Base-by-base conservation (phyloP, 2,329 filamentous ascomycete genomes). In the Colletotrichum lupini region DNA sequence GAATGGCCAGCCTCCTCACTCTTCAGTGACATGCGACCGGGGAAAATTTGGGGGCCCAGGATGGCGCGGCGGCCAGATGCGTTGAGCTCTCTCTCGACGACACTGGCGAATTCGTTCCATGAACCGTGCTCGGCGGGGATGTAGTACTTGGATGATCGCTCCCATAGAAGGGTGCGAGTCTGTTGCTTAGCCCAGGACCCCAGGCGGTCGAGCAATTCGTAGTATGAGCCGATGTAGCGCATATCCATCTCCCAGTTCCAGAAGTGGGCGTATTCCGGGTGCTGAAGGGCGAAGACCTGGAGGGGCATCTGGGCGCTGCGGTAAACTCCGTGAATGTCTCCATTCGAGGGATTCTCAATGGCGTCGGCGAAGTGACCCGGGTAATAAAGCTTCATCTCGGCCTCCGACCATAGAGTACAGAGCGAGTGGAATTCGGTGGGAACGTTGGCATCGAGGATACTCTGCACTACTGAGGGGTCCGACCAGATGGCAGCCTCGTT, bases 331-430 rank as follows among this genome's bases (percentile, higher is more conserved):
- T 93, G 92, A 32, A 94, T 86, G 65, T 90, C 88, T 16, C 84
- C 86, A 75, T 88, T 83, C 69, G 86, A 87, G 7, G 88, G 88
- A 78, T 90, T 89, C 67, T 88, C 85, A 77, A 92, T 91, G 1
- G 92, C 89, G 57, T 92, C 90, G 76, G 93, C 92, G n/a, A 95
- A 92, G 53, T 90, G 89, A 2, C 90, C 90, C 73, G 88, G 82
- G 79, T 97, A 97, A 81, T 94, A 91, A 68, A 95, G 87, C 69
- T 88, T 87, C 93, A 97, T 96, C 82, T 96, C 94, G 65, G 90
- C 88, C 81, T 97, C 94, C 2, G 94, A 95, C 95, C 95, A 97
- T 6, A 97, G 85, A 0, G 93, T 94, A 57, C 92, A 93, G 81
- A 97, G 90, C 73, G 92, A 90, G 79, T 92, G 93, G 82, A 97